phyloP scores from a whole-genome alignment of 352 stramenopile species.

The Phytophthora pseudosyringae region DNA sequence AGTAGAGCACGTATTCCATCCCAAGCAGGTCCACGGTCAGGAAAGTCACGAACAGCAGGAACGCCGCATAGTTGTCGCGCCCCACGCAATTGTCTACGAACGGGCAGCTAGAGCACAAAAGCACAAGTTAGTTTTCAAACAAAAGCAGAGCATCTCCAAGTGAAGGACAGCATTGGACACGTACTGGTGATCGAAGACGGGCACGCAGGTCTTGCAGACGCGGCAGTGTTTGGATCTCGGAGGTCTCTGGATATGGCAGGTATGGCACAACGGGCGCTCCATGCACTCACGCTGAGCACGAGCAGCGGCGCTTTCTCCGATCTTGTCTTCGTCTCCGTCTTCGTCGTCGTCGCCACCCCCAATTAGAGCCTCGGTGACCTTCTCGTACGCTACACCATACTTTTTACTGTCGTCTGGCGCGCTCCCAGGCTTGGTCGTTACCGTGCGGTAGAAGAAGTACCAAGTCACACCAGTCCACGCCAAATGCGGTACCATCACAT shows the following conservation, averaged over 20 bases:
- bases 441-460: constrained; percentile 71
- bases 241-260: constrained; percentile 79
- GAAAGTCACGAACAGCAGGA: constrained; percentile 65
- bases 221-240: constrained; percentile 86
- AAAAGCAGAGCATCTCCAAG: neutral
- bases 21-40: constrained; percentile 54
- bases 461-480: constrained; percentile 65
- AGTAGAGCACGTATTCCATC: constrained; percentile 69
- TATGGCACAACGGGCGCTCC: constrained; percentile 83
- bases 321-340: constrained; percentile 21
- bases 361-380: constrained; percentile 60
- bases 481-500: constrained; percentile 68
- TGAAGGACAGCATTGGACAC: constrained; percentile 20
- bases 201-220: constrained; percentile 94
- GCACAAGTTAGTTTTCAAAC: constrained; percentile 11
- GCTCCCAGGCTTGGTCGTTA: constrained; percentile 63
- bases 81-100: constrained; percentile 99
- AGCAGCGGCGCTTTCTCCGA: constrained; percentile 21
- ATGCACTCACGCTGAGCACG: constrained; percentile 40
- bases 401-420: constrained; percentile 39
- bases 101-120: constrained; percentile 77
- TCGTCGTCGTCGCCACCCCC: constrained; percentile 26
- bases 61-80: constrained; percentile 96
- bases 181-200: constrained; percentile 98
- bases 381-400: constrained; percentile 58